Percentiles rank a stretch among this genome's conserved stretches.
Conservation (phyloP, 306 rosid genomes). For the Oxytropis ochrocephala region DNA sequence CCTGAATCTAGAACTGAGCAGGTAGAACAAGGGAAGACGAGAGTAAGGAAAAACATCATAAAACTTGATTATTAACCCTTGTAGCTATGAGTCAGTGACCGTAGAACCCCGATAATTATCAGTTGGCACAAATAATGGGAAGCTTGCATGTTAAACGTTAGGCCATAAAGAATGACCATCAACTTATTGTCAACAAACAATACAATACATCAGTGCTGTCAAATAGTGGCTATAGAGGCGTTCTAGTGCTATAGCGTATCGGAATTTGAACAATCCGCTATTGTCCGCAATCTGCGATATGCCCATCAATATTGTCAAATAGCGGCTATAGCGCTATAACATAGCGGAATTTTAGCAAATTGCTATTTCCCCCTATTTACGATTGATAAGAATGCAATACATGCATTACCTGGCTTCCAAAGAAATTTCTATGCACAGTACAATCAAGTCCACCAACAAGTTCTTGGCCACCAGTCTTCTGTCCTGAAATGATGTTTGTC, state of each 20-base stretch:
- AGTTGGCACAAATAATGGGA: no score
- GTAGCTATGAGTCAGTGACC: background rate
- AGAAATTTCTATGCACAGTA: slow-evolving; percentile 89
- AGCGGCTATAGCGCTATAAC: no score
- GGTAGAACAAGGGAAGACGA: background rate
- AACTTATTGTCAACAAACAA: background rate
- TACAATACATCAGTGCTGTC: background rate
- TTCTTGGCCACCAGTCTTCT: slow-evolving; percentile 83
- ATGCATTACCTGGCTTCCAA: slow-evolving; percentile 82
- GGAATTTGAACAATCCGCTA: no score
- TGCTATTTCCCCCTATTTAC: no score
- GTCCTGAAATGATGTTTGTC: slow-evolving; percentile 56
- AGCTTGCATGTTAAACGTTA: background rate
- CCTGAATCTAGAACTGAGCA: background rate
- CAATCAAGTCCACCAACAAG: slow-evolving; percentile 95
- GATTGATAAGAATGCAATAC: background rate
- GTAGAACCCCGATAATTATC: no score
- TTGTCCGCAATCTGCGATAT: no score
- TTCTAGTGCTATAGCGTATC: no score
- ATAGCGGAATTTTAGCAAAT: no score
- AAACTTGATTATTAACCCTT: background rate
- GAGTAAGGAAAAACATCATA: background rate
- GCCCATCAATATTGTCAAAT: no score
- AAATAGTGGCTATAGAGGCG: no score
- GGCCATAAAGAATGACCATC: background rate